Base-by-base conservation (phyloP, 257 asterid species). In the Plectranthus barbatus region DNA sequence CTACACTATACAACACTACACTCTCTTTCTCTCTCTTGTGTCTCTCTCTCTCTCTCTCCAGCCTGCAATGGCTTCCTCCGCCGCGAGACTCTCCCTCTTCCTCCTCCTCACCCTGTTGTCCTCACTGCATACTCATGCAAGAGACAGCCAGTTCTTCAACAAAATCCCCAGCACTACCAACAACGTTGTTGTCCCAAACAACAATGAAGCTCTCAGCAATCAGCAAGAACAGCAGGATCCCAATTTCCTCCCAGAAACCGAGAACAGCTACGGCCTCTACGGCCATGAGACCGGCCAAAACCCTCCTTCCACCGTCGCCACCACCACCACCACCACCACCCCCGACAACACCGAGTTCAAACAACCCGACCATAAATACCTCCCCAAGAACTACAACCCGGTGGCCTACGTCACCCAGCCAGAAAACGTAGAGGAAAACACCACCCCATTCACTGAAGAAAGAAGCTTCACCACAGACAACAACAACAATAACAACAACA, bases 351-450 rank as follows among this genome's bases (percentile, higher is more conserved):
- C 37, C 4, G 79, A 62, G 31, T 31, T 66, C 44, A 57, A 41
- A 50, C 72, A 60, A 2, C 73, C 77, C 33, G 17, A 37, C 23
- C 40, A 66, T 68, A 85, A 82, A 15, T 78, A 86, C 75, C 85
- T 86, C 12, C 95, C 97, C 49, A 84, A 83, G 60, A 90, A 90
- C 79, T 90, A 90, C 84, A 90, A 87, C 79, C 81, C 94, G 0
- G 85, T 76, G 20, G 70, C 94, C 29, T 87, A 86, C 56, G 86
- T 84, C 46, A 90, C 91, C 5, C 76, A 66, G 4, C 80, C 92
- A 0, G 91, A 84, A 24, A 77, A 76, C 74, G 9, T 33, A 6
- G 41, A 53, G 33, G 57, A 76, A 24, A 71, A n/a, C 67, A 42
- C 60, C 4, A 2, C 54, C n/a, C n/a, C n/a, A 0, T 66, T 74